Base-by-base conservation (phyloP, 805 yeast species). In the Candida takata region DNA sequence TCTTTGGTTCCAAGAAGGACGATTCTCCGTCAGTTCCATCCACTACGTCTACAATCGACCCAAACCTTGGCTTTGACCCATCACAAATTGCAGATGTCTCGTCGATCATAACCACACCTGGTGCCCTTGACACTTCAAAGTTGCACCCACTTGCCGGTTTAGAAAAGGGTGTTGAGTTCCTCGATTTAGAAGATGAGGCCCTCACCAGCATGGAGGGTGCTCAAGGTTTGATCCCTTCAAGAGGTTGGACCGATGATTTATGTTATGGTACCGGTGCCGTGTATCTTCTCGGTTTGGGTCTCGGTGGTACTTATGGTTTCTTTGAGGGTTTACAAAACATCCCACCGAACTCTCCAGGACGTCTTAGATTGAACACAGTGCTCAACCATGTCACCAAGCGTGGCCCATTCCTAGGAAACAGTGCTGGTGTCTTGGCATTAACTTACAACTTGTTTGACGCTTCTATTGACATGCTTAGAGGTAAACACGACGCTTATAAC, bases 231-330 rank as follows among this genome's bases (percentile, higher is more conserved):
- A 73, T 92, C 44, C 96, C 98, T 19, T 83, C 95, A n/a, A 79
- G 97, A 65, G 95, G 95, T 50, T 92, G 96, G 95, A 74, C 87
- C 12, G 98, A 92, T 60, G 97, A 92, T 65, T 71, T 92, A 46
- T 87, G 97, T 72, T 92, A 92, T 62, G 98, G 98, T 49, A 83
- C 97, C 9, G 98, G 98, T 62, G 79, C 95, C 6, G 86, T 87
- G 35, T 92, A 92, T 58, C 70, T 92, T 48, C 49, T 83, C 23
- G 95, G 95, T 29, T 70, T 92, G 47, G 95, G 95, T 24, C 42
- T 77, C 29, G 98, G 98, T 62, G 98, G 98, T 41, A 63, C 79
- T 11, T 81, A 77, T 52, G 98, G 98, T 41, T 65, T 88, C 42
- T 74, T 77, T 41, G 96, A 90, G 61, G 97, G 98, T 43, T 53